Evolutionary conservation across 805 yeast genomes (phyloP), one percentile per base, ranked within the genome.

Genomic region (Candida ortonii): DNA sequence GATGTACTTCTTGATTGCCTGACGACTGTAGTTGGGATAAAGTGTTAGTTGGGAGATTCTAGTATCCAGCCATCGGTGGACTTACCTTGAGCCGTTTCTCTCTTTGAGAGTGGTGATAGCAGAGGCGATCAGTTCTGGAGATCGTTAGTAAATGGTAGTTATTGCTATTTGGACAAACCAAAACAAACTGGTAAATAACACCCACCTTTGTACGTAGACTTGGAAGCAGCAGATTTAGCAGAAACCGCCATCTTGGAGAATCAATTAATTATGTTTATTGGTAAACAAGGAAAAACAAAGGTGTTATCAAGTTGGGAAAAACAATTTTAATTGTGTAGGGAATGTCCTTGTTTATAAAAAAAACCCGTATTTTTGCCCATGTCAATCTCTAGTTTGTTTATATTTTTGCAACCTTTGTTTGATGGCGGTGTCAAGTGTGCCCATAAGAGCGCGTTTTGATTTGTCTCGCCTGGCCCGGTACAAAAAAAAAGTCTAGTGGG

Each of bases 1-100:
- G 46, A 87, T 78, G 62, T 77, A 84, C 63, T 86, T 86, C 73
- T 87, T 88, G 55, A 88, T 70, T 9, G 93, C 90, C 60, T 83
- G 90, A 61, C 96, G 89, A 51, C 88, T 74, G 36, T 14, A 26
- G 11, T 27, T n/a, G 28, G 16, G 29, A 25, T 19, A 43, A 13
- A 16, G 7, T 19, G n/a, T 11, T 9, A 20, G 26, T 15, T 28
- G 6, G 16, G 9, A 13, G 13, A 16, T 5, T 25, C 33, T n/a
- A n/a, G 21, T n/a, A 10, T 12, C 25, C 17, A 16, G 21, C 32
- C 24, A 22, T 14, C 11, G n/a, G 21, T 22, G 38, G 38, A 72
- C 78, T 50, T 70, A 72, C 78, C 76, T 70, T 29, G 87, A 77
- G 36, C 95, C 95, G 43, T 73, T 82, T 65, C 94, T 79, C 55